These are phyloP conservation scores for Zygosaccharomyces sapae DNA, from an alignment of 1,139 yeast species.

Conservation along the genomic window DNA sequence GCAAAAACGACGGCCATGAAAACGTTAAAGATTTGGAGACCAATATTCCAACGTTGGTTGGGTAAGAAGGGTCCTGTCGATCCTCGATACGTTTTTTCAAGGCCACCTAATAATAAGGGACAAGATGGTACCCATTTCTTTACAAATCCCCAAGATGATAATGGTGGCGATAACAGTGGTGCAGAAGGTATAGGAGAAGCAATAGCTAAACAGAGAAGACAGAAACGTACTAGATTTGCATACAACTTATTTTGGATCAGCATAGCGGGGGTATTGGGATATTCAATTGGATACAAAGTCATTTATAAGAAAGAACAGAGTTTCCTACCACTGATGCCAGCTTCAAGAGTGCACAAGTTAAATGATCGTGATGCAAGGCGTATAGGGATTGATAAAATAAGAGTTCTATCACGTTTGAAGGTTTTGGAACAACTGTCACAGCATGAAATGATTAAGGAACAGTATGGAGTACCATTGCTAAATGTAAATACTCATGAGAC, in stretches of 20 bases:
- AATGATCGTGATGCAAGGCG: slow-evolving; percentile 23
- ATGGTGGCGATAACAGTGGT: slow-evolving; percentile 10
- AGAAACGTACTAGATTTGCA: slow-evolving; percentile 16
- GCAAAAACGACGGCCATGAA: not conserved
- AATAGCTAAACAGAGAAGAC: slow-evolving; percentile 19
- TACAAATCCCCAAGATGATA: slow-evolving; percentile 18
- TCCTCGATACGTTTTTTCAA: slow-evolving; percentile 18
- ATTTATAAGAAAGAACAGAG: slow-evolving; percentile 24
- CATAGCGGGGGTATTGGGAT: slow-evolving; percentile 27
- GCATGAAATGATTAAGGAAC: slow-evolving; percentile 33
- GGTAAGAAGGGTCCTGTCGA: slow-evolving; percentile 11
- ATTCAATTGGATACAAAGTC: slow-evolving; percentile 30
- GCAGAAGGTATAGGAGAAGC: slow-evolving; percentile 17
- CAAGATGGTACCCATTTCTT: slow-evolving; percentile 23
- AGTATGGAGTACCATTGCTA: slow-evolving; percentile 33
- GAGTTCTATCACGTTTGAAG: slow-evolving; percentile 20
- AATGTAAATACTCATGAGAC: slow-evolving; percentile 20
- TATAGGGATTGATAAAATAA: slow-evolving; percentile 23
- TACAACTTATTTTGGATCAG: slow-evolving; percentile 17
- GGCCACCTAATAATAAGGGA: slow-evolving; percentile 11
- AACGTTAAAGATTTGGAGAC: not conserved
- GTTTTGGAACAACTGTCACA: slow-evolving; percentile 27
- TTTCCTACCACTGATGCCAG: slow-evolving; percentile 30
- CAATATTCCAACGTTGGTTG: slow-evolving; percentile 8
- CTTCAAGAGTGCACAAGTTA: slow-evolving; percentile 26